Base-by-base conservation (phyloP, 306 rosid species). In the Begonia peltatifolia region DNA sequence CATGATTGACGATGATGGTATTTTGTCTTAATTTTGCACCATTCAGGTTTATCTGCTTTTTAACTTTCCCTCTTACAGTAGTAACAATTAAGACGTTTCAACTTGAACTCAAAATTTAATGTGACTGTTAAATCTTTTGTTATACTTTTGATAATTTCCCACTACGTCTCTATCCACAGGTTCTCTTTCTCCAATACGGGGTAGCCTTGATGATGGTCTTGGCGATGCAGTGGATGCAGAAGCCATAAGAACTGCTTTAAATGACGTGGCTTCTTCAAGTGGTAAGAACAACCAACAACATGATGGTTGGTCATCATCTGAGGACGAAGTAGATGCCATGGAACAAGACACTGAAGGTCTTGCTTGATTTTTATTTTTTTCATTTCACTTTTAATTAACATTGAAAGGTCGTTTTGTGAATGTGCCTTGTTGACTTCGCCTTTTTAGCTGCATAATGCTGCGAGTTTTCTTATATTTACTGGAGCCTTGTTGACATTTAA, bases 1-100 rank as follows among this genome's bases (percentile, higher is more conserved):
- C 30, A 80, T 90, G 96, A 67, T 86, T 68, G 93, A 87, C 47
- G 96, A 86, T 67, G 94, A 90, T 42, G 75, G 99, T 90, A 57
- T 30, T 68, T 42, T 2, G 42, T 41, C 15, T 41, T 30, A 30
- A 13, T 13, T 44, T 43, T 52, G 56, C 12, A 46, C 10, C 10
- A 42, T 44, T 44, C 14, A 3, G 13, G 6, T 44, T 11, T 55
- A 43, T 7, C 4, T 18, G 17, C 43, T 53, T 53, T 30, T 36
- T 9, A 10, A 41, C 30, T 30, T 30, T 30, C 36, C 2, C 6
- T 30, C 7, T 30, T 30, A 30, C 5, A n/a, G n/a, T n/a, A n/a
- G n/a, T n/a, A n/a, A n/a, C n/a, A n/a, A n/a, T n/a, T n/a, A n/a
- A n/a, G n/a, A n/a, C n/a, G n/a, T n/a, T n/a, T n/a, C n/a, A n/a